A percentile compares a stretch with the other conserved stretches of the same genome.
Evolutionary conservation across 345 rosid species (phyloP).

Genomic region (Linum trigynum): DNA sequence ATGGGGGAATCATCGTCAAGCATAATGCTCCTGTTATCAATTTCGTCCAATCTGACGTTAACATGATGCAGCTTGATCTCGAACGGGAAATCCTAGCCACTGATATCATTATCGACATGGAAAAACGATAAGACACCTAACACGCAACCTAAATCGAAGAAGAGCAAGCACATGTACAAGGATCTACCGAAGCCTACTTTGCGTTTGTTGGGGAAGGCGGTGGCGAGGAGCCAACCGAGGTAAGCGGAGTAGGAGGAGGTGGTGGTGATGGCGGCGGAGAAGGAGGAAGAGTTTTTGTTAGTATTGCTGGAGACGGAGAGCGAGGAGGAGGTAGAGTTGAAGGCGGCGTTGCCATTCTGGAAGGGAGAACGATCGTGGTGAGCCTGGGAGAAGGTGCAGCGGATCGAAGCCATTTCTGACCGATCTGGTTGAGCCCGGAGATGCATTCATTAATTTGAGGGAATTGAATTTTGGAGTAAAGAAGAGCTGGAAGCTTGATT

Average conservation of each 20-base stretch:
- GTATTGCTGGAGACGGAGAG: constrained; percentile 15
- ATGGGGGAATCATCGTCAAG: constrained; percentile 23
- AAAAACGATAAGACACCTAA: constrained; percentile 59
- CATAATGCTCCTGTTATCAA: constrained; percentile 2
- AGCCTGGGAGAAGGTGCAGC: constrained; percentile 81
- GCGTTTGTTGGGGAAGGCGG: constrained; percentile 23
- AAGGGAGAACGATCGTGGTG: constrained; percentile 46
- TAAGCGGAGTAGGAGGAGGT: constrained; percentile 15
- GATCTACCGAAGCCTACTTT: constrained; percentile 49
- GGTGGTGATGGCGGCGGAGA: constrained; percentile 19
- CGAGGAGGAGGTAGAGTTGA: constrained; percentile 26
- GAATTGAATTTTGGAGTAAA: not conserved
- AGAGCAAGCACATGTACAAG: constrained; percentile 44
- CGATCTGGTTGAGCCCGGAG: not conserved
- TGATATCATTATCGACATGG: constrained; percentile 36
- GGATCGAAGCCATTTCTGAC: constrained; percentile 63
- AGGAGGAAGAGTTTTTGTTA: constrained; percentile 25
- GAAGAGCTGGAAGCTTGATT: not conserved
- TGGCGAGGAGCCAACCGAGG: constrained; percentile 22
- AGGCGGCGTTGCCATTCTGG: constrained; percentile 39
- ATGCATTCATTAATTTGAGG: not conserved
- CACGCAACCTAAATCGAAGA: constrained; percentile 55
- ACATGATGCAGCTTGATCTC: constrained; percentile 56
- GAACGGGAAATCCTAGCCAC: constrained; percentile 38
- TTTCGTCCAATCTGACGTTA: constrained; percentile 32